Conservation (phyloP, 1,284 basidiomycete species). For the Sporisorium graminicola region DNA sequence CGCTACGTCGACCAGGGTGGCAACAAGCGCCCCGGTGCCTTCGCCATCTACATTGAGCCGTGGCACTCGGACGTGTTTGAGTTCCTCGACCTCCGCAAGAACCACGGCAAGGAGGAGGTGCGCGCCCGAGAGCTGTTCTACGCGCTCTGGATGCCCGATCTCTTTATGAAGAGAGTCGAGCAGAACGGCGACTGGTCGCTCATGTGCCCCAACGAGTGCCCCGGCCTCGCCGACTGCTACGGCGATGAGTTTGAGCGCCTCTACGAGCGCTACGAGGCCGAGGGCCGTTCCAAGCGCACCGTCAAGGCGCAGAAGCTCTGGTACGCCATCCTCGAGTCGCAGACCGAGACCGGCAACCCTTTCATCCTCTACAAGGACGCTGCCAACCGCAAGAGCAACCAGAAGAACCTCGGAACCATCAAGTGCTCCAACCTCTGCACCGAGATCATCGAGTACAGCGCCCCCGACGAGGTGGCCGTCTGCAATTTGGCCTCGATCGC, state of each 20-base stretch:
- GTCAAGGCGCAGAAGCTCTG: constrained; percentile 98
- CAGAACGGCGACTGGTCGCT: constrained; percentile 90
- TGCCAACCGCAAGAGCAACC: constrained; percentile 76
- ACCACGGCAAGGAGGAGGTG: constrained; percentile 98
- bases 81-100: constrained; percentile 97
- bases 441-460: constrained; percentile 98
- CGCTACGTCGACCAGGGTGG: constrained; percentile 99
- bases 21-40: constrained; percentile 98
- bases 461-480: constrained; percentile 97
- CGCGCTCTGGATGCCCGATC: constrained; percentile 96
- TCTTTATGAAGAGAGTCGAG: constrained; percentile 76
- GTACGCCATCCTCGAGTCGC: constrained; percentile 96
- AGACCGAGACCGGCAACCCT: constrained; percentile 97
- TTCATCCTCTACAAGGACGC: constrained; percentile 95
- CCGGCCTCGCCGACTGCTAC: constrained; percentile 89
- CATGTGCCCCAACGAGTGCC: constrained; percentile 98
- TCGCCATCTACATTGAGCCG: constrained; percentile 96
- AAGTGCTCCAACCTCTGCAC: constrained; percentile 99
- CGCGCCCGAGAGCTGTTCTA: constrained; percentile 98
- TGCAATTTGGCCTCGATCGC: constrained; percentile 99
- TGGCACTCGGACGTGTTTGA: constrained; percentile 99
- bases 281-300: constrained; percentile 87
- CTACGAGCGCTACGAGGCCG: constrained; percentile 90
- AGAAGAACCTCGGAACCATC: constrained; percentile 98
- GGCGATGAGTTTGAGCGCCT: constrained; percentile 91